These are phyloP conservation scores for Pseudogymnoascus sp. DNA, from an alignment of 2,329 filamentous ascomycete species.

Conservation along the genomic window DNA sequence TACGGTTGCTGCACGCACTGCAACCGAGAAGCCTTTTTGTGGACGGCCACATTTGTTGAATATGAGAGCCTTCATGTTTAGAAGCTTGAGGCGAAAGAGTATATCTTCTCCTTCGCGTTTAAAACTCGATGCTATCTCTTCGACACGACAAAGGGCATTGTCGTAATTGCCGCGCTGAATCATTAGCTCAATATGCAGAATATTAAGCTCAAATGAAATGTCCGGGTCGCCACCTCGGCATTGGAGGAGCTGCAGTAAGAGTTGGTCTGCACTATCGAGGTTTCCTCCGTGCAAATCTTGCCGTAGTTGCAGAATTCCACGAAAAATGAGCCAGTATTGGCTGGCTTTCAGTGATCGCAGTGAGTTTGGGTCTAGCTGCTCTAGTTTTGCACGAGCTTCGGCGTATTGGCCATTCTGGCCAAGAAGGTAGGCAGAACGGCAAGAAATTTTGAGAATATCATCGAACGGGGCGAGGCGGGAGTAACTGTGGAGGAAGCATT, in stretches of 20 bases:
- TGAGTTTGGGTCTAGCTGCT: constrained; percentile 50
- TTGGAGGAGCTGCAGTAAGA: constrained; percentile 48
- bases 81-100: constrained; percentile 50
- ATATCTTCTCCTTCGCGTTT: constrained; percentile 52
- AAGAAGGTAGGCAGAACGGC: constrained; percentile 60
- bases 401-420: constrained; percentile 62
- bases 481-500: constrained; percentile 71
- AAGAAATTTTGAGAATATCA: constrained; percentile 68
- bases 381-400: constrained; percentile 54
- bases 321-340: constrained; percentile 63
- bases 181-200: constrained; percentile 52
- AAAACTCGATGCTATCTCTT: constrained; percentile 41
- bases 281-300: constrained; percentile 53
- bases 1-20: constrained; percentile 55
- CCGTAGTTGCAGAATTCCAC: constrained; percentile 57
- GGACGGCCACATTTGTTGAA: constrained; percentile 52
- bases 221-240: constrained; percentile 39
- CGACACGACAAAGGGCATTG: constrained; percentile 46
- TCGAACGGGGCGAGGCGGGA: constrained; percentile 57
- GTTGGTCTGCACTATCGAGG: constrained; percentile 45
- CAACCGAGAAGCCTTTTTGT: constrained; percentile 57
- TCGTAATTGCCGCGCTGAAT: constrained; percentile 44
- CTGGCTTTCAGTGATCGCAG: constrained; percentile 69
- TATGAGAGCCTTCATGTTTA: constrained; percentile 54
- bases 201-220: constrained; percentile 48